Evolutionary conservation across 169 alveolate species (phyloP).

Genomic region (Cystoisospora suis): DNA sequence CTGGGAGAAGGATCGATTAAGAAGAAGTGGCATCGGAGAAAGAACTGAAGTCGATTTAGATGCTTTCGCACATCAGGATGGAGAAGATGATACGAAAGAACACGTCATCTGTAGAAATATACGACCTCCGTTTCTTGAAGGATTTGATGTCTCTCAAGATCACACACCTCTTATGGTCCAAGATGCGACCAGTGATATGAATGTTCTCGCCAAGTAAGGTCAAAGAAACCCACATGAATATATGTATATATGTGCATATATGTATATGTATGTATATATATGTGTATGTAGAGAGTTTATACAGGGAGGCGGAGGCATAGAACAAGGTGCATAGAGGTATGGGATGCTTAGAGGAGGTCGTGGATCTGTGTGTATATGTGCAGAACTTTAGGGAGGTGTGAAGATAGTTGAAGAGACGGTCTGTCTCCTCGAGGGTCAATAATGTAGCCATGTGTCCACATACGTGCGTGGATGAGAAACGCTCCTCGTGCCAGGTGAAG

Average conservation of each 20-base stretch:
- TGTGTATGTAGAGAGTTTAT: not conserved
- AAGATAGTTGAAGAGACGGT: too few relatives aligned
- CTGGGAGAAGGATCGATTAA: conserved; percentile 56
- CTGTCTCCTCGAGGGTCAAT: too few relatives aligned
- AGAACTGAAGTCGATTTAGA: not conserved
- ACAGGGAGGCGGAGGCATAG: not conserved
- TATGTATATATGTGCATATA: not conserved
- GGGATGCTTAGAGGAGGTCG: not conserved
- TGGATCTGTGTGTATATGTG: not conserved
- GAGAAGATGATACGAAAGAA: conserved; percentile 43
- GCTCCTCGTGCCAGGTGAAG: not conserved
- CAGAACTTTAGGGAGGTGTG: not conserved
- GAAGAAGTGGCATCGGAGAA: conserved; percentile 44
- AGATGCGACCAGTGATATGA: conserved; percentile 97
- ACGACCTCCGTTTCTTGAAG: conserved; percentile 71
- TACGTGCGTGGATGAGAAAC: not conserved
- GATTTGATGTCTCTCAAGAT: conserved; percentile 53
- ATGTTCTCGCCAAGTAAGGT: conserved; percentile 92
- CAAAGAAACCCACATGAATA: not conserved
- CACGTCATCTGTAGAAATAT: conserved; percentile 65
- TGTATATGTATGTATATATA: not conserved
- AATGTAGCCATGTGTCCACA: not conserved
- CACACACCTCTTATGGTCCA: conserved; percentile 84
- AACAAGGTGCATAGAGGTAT: not conserved
- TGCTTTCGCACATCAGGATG: not conserved